Percentiles rank a stretch among this genome's conserved stretches.
phyloP scores from a whole-genome alignment of 768 basidiomycete species.

The Lactarius hengduanensis region DNA sequence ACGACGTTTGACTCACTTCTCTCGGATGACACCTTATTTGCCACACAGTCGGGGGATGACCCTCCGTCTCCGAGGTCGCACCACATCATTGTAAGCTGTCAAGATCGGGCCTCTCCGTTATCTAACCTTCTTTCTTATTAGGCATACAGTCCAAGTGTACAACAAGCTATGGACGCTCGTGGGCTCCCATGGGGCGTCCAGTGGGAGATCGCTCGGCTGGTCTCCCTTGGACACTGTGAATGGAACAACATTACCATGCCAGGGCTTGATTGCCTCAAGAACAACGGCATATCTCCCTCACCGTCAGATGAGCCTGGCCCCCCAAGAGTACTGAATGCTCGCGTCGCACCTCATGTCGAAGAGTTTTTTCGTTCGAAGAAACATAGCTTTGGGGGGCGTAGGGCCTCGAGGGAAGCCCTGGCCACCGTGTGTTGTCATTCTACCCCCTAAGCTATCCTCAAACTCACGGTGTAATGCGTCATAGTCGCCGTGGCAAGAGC shows the following conservation, averaged over 20 bases:
- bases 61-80: not conserved
- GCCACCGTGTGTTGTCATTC: constrained; percentile 24
- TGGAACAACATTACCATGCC: constrained; percentile 37
- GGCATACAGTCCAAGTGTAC: constrained; percentile 18
- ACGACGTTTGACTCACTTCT: not conserved
- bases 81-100: constrained; percentile 14
- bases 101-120: not conserved
- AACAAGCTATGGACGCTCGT: constrained; percentile 21
- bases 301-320: not conserved
- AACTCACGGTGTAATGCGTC: constrained; percentile 1
- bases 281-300: constrained; percentile 2
- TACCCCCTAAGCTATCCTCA: constrained; percentile 14
- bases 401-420: not conserved
- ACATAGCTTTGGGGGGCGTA: not conserved
- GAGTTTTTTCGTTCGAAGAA: constrained; percentile 8
- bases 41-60: not conserved
- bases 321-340: not conserved
- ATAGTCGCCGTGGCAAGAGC: constrained; percentile 62
- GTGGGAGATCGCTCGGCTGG: constrained; percentile 51
- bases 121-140: not conserved
- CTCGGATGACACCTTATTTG: not conserved
- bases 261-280: constrained; percentile 33
- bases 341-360: constrained; percentile 3
- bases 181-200: constrained; percentile 42
- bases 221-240: constrained; percentile 35